These are phyloP conservation scores for Candida koratica DNA, from an alignment of 805 yeast genomes.

Conservation along the genomic window DNA sequence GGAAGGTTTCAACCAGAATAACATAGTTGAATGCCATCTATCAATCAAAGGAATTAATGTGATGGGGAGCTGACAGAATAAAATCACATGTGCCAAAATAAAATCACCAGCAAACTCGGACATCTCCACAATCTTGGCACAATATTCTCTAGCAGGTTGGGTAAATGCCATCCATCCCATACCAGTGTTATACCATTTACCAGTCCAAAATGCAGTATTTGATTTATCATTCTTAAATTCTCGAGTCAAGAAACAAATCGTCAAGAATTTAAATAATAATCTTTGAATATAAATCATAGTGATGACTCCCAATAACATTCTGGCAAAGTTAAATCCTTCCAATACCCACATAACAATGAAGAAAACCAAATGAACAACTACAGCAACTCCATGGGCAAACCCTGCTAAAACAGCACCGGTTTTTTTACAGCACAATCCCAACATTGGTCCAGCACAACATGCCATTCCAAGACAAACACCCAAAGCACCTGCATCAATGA, in stretches of 20 bases:
- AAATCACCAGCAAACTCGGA: constrained; percentile 97
- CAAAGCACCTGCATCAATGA: constrained; percentile 80
- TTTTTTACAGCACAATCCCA: constrained; percentile 93
- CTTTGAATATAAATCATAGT: constrained; percentile 87
- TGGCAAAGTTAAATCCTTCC: constrained; percentile 86
- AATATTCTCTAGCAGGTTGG: constrained; percentile 93
- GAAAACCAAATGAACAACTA: constrained; percentile 78
- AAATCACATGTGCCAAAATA: constrained; percentile 81
- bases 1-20: constrained; percentile 97
- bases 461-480: constrained; percentile 75
- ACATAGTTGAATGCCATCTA: constrained; percentile 96
- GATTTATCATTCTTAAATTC: constrained; percentile 95
- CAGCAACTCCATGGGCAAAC: constrained; percentile 93
- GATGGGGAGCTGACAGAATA: constrained; percentile 86
- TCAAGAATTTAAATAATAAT: constrained; percentile 77
- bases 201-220: constrained; percentile 99
- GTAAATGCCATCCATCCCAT: constrained; percentile 92
- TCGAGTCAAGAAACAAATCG: constrained; percentile 76
- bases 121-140: constrained; percentile 89
- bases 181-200: constrained; percentile 97
- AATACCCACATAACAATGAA: constrained; percentile 96
- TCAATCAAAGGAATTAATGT: constrained; percentile 83
- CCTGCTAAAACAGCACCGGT: constrained; percentile 96
- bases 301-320: constrained; percentile 81
- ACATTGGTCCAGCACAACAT: constrained; percentile 96